Evolutionary conservation across 1,284 basidiomycete genomes (phyloP).

Genomic region (Rhodotorula sp.): DNA sequence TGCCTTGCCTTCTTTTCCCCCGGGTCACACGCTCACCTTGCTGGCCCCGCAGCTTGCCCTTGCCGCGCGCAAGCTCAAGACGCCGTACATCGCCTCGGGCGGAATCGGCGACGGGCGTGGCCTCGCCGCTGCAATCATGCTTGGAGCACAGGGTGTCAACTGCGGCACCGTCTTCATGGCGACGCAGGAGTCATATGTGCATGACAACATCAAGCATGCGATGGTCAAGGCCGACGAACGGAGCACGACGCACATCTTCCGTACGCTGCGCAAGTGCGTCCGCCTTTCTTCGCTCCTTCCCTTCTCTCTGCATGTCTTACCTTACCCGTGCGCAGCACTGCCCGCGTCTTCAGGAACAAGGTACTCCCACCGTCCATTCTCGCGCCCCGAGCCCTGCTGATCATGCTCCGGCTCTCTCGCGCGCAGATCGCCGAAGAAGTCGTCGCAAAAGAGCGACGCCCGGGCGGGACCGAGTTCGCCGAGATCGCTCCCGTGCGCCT

Average conservation of each 20-base stretch:
- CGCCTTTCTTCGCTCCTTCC: neutral
- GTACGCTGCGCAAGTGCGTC: slow-evolving; percentile 51
- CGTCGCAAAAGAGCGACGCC: slow-evolving; percentile 73
- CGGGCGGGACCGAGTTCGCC: slow-evolving; percentile 83
- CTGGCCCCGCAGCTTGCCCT: slow-evolving; percentile 67
- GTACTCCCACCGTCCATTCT: neutral
- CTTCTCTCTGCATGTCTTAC: neutral
- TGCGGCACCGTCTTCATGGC: slow-evolving; percentile 55
- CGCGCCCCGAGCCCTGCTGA: neutral
- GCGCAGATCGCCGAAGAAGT: slow-evolving; percentile 64
- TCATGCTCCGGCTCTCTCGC: too few species aligned
- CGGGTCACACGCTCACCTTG: neutral
- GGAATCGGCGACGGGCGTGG: slow-evolving; percentile 62
- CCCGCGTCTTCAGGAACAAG: slow-evolving; percentile 41
- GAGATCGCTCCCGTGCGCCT: slow-evolving; percentile 55
- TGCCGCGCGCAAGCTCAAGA: slow-evolving; percentile 77
- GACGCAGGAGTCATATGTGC: slow-evolving; percentile 39
- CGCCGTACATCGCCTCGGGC: slow-evolving; percentile 81
- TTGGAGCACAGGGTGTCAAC: slow-evolving; percentile 59
- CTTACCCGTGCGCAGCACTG: slow-evolving; percentile 12
- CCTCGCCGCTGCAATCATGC: slow-evolving; percentile 74
- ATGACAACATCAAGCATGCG: slow-evolving; percentile 84
- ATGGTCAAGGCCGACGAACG: slow-evolving; percentile 80
- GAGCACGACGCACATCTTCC: slow-evolving; percentile 84
- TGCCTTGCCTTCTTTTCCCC: neutral